Conservation (phyloP, 2,329 filamentous ascomycete species). For the Penicillium sp. region DNA sequence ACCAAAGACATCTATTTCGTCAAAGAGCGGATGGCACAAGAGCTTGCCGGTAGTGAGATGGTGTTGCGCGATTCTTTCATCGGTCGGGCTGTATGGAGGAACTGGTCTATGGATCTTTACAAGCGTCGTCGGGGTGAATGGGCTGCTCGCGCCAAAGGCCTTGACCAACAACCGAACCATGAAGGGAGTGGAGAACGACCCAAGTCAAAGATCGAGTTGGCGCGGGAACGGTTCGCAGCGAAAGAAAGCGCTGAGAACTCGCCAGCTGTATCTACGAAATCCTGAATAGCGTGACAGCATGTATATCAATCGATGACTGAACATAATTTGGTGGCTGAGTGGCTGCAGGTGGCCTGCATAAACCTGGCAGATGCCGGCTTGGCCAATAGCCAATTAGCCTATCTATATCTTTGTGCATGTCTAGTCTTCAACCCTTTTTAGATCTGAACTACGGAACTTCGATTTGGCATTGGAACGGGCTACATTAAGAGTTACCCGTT, state of each 20-base stretch:
- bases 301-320: conserved; percentile 7
- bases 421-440: too few relatives aligned
- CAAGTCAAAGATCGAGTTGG: conserved; percentile 53
- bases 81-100: conserved; percentile 64
- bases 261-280: conserved; percentile 13
- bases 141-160: conserved; percentile 55
- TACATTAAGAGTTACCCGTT: too few relatives aligned
- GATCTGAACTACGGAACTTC: too few relatives aligned
- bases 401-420: too few relatives aligned
- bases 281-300: conserved; percentile 2
- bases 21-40: conserved; percentile 60
- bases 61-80: conserved; percentile 57
- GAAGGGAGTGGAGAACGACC: conserved; percentile 27
- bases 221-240: conserved; percentile 52
- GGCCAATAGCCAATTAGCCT: too few relatives aligned
- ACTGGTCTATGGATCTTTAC: conserved; percentile 69
- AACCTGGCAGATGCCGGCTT: neutral
- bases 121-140: conserved; percentile 59
- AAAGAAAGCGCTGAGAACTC: conserved; percentile 25
- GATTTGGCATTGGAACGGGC: too few relatives aligned
- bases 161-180: conserved; percentile 27
- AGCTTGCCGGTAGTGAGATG: conserved; percentile 56
- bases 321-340: neutral
- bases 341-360: neutral
- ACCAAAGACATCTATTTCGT: conserved; percentile 61